A percentile compares a stretch with the other conserved stretches of the same genome.
phyloP scores from a whole-genome alignment of 495 filamentous ascomycete species.

The Tuber indicum region DNA sequence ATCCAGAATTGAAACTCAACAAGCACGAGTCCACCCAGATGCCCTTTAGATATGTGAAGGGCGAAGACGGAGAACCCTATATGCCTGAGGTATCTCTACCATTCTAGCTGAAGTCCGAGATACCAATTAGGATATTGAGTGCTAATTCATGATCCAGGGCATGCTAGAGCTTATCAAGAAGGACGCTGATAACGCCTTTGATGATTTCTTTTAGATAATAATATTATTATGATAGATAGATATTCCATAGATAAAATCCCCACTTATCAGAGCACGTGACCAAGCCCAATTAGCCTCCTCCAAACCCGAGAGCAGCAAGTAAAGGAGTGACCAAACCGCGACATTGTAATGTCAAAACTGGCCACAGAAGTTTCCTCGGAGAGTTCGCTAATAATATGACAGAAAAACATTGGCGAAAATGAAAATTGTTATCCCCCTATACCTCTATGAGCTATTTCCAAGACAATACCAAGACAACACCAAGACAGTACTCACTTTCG shows the following conservation, averaged over 20 bases:
- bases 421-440: not conserved
- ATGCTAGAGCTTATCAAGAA: constrained; percentile 92
- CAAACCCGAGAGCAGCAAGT: not conserved
- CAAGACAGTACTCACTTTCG: not conserved
- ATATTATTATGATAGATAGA: not conserved
- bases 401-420: not conserved
- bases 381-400: not conserved
- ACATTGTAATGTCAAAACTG: not conserved
- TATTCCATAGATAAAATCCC: not conserved
- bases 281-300: not conserved
- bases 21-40: constrained; percentile 90
- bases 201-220: constrained; percentile 64
- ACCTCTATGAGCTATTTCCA: not conserved
- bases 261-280: not conserved
- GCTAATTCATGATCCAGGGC: constrained; percentile 51
- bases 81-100: constrained; percentile 69
- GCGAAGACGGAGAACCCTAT: constrained; percentile 63
- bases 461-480: not conserved
- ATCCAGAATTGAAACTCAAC: constrained; percentile 80
- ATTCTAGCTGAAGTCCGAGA: not conserved
- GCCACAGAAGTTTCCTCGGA: not conserved
- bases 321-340: not conserved
- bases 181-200: constrained; percentile 85
- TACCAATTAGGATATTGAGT: not conserved
- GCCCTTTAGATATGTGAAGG: constrained; percentile 93